Evolutionary conservation across 495 filamentous ascomycete species (phyloP).

Genomic region (Venustampulla echinocandica): DNA sequence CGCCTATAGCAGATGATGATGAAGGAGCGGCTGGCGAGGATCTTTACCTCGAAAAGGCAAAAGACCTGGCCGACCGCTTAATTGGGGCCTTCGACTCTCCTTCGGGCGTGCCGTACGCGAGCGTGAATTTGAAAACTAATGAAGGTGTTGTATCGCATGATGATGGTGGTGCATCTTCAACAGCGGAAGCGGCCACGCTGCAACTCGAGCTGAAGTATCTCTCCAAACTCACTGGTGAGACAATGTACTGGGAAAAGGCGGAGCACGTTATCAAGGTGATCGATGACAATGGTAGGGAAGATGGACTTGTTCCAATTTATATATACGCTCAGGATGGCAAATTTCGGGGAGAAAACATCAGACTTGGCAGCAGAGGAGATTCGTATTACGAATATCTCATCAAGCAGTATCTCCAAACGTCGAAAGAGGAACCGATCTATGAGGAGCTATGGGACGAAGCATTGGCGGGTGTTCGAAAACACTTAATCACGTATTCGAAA

Average conservation of each 20-base stretch:
- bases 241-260: slow-evolving; percentile 64
- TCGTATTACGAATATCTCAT: slow-evolving; percentile 98
- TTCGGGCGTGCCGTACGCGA: slow-evolving; percentile 82
- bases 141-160: slow-evolving; percentile 68
- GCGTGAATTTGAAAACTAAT: slow-evolving; percentile 73
- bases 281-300: slow-evolving; percentile 65
- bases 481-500: slow-evolving; percentile 81
- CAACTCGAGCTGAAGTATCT: slow-evolving; percentile 98
- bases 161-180: slow-evolving; percentile 86
- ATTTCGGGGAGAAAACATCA: slow-evolving; percentile 78
- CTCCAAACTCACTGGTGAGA: slow-evolving; percentile 87
- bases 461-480: slow-evolving; percentile 76
- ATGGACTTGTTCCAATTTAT: slow-evolving; percentile 86
- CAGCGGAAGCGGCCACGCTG: slow-evolving; percentile 82
- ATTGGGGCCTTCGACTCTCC: slow-evolving; percentile 78
- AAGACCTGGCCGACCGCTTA: slow-evolving; percentile 81
- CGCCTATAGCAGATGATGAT: slow-evolving; percentile 38
- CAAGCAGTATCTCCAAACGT: slow-evolving; percentile 93
- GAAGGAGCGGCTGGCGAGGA: slow-evolving; percentile 65
- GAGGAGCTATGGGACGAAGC: slow-evolving; percentile 88
- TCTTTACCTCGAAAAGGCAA: slow-evolving; percentile 90
- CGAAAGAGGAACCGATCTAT: slow-evolving; percentile 77
- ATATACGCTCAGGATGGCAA: slow-evolving; percentile 69
- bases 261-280: slow-evolving; percentile 88
- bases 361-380: slow-evolving; percentile 86